Percentiles rank a stretch among this genome's conserved stretches.
Conservation (phyloP, 768 basidiomycete species). For the Exidia glandulosa region DNA sequence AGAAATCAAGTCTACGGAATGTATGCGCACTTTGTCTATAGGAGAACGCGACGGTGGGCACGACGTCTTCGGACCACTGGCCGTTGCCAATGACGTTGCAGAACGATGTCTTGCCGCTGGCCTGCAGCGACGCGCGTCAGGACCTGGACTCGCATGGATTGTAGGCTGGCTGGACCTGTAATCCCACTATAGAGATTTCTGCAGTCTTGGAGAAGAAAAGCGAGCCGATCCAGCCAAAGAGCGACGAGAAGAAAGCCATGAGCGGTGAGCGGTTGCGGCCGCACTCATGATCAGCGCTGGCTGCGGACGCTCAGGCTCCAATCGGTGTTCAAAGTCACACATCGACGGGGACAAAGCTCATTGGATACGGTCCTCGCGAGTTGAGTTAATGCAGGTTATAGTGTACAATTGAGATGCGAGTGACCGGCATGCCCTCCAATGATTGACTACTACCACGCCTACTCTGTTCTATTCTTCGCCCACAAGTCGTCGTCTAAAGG, state of each 20-base stretch:
- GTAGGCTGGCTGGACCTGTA: conserved; percentile 44
- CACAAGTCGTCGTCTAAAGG: conserved; percentile 49
- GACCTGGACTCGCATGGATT: neutral
- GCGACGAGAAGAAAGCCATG: conserved; percentile 24
- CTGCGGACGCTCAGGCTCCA: neutral
- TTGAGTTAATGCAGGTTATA: neutral
- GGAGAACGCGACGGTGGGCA: conserved; percentile 90
- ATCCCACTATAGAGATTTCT: conserved; percentile 84
- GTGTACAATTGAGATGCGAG: neutral
- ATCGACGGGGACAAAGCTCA: no score
- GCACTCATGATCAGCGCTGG: neutral
- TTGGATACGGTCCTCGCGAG: no score
- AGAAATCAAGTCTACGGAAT: neutral
- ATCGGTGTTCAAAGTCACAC: no score
- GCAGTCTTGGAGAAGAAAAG: conserved; percentile 82
- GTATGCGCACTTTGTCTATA: conserved; percentile 44
- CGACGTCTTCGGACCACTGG: conserved; percentile 94
- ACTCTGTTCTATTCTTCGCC: conserved; percentile 47
- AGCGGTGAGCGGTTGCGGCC: no score
- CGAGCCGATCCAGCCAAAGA: conserved; percentile 49
- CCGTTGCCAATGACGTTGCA: conserved; percentile 69
- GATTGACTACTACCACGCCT: no score
- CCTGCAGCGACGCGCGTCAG: conserved; percentile 32
- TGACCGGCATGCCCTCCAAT: no score
- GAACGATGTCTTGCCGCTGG: conserved; percentile 90